phyloP scores from a whole-genome alignment of 83 land plant species.

The Diphasiastrum complanatum region DNA sequence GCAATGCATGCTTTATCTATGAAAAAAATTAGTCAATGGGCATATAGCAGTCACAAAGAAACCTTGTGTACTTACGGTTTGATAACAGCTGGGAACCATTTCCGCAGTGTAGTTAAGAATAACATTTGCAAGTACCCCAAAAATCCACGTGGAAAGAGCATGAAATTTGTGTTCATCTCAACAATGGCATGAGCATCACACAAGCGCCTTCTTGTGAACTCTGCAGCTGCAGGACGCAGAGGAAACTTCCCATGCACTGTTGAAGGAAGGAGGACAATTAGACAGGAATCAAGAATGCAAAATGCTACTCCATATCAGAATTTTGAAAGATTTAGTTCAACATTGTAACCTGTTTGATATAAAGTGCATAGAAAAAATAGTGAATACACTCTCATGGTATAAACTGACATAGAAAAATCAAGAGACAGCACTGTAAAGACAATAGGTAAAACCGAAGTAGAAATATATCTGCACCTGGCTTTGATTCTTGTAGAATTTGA shows the following conservation, averaged over 20 bases:
- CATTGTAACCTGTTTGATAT: too few species aligned
- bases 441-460: background rate
- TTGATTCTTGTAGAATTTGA: slow-evolving; percentile 26
- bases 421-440: background rate
- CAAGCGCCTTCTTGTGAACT: slow-evolving; percentile 31
- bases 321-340: too few species aligned
- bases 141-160: slow-evolving; percentile 25
- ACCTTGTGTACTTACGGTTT: slow-evolving; percentile 45
- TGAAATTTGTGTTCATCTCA: slow-evolving; percentile 27
- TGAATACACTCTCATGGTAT: background rate
- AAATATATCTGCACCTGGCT: slow-evolving; percentile 9
- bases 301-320: too few species aligned
- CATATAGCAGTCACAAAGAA: too few species aligned
- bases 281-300: too few species aligned
- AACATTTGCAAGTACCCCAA: slow-evolving; percentile 21
- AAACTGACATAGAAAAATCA: slow-evolving; percentile 10
- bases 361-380: background rate
- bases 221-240: slow-evolving; percentile 20
- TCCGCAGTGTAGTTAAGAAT: slow-evolving; percentile 26
- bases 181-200: slow-evolving; percentile 45
- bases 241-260: slow-evolving; percentile 4
- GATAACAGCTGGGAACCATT: slow-evolving; percentile 30
- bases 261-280: too few species aligned
- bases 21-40: too few species aligned
- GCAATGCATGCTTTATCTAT: too few species aligned